Percentiles rank a stretch among this genome's conserved stretches.
Evolutionary conservation across 495 filamentous ascomycete genomes (phyloP).

Genomic region (Pyrenula massariospora): DNA sequence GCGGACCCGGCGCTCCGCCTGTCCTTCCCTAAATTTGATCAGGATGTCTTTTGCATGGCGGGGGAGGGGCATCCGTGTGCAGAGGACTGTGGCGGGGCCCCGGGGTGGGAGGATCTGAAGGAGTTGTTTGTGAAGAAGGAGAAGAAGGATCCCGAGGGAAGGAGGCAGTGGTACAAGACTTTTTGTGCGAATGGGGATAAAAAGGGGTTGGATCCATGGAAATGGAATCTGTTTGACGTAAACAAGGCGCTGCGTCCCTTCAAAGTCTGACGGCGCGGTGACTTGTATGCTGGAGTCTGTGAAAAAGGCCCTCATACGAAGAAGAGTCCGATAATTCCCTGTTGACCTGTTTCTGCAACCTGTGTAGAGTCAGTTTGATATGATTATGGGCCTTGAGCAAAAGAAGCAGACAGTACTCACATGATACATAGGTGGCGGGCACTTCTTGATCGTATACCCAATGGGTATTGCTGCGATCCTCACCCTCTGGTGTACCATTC

Average conservation of each 20-base stretch:
- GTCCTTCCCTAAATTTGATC: not conserved
- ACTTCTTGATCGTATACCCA: too few species aligned
- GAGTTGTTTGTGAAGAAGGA: not conserved
- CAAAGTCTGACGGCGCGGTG: not conserved
- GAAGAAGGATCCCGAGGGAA: not conserved
- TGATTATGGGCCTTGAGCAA: too few species aligned
- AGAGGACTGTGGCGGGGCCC: not conserved
- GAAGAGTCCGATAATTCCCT: too few species aligned
- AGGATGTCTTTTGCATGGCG: not conserved
- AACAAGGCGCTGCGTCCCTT: not conserved
- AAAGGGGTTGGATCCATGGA: not conserved
- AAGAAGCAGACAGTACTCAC: too few species aligned
- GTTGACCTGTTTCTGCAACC: too few species aligned
- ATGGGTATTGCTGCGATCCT: too few species aligned
- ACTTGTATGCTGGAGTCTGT: too few species aligned
- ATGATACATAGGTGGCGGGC: too few species aligned
- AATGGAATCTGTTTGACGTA: not conserved
- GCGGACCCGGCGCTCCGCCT: not conserved
- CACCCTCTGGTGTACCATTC: too few species aligned
- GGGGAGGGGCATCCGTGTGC: constrained; percentile 1
- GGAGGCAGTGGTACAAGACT: not conserved
- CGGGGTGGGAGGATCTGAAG: not conserved
- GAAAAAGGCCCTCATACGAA: too few species aligned
- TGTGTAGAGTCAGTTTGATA: too few species aligned
- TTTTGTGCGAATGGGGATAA: not conserved